phyloP scores from a whole-genome alignment of 75 land plant genomes.

The Cunninghamia lanceolata region DNA sequence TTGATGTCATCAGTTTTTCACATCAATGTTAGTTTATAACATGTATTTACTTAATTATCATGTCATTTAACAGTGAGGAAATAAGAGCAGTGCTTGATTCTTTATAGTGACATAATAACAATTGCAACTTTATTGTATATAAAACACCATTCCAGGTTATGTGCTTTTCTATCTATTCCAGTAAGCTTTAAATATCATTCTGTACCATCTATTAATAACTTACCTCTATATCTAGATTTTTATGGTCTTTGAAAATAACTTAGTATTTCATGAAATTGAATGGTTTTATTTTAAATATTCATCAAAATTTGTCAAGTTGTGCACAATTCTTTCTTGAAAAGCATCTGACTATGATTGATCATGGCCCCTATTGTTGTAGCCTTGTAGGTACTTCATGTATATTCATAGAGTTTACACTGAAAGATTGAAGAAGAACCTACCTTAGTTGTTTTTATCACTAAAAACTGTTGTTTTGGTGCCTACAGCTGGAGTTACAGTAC shows the following conservation, averaged over 20 bases:
- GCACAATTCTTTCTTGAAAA: neutral
- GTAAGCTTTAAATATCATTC: neutral
- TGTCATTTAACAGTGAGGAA: neutral
- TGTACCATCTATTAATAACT: neutral
- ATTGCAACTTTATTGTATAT: neutral
- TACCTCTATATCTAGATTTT: neutral
- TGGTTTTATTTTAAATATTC: neutral
- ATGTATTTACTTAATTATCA: neutral
- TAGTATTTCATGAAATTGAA: neutral
- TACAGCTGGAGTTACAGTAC: conserved; percentile 74
- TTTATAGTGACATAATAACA: neutral
- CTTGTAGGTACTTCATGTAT: neutral
- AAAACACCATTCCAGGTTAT: neutral
- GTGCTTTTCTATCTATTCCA: neutral
- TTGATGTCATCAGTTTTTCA: neutral
- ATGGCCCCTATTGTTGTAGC: neutral
- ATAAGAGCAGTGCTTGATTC: neutral
- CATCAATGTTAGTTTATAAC: neutral
- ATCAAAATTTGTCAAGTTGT: neutral
- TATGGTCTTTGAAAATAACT: neutral
- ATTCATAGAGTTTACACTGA: neutral
- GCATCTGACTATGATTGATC: neutral
- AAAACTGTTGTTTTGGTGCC: neutral
- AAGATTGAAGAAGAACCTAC: neutral
- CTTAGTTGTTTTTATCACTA: neutral